Percentiles rank a stretch among this genome's conserved stretches.
Evolutionary conservation across 2,329 filamentous ascomycete genomes (phyloP).

Genomic region (Xylariaceae sp.): DNA sequence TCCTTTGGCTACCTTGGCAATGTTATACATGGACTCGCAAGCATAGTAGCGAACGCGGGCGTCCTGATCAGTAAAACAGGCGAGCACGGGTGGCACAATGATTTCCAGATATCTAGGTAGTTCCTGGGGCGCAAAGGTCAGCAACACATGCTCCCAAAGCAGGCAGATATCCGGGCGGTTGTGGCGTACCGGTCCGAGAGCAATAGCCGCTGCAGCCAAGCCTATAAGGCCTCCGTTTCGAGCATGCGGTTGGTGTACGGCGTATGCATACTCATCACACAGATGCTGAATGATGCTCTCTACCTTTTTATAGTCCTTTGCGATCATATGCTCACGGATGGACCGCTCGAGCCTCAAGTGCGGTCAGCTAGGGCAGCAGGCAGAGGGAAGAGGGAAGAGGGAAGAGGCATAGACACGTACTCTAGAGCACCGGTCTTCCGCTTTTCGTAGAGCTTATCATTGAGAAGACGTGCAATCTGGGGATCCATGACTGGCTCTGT

Average conservation of each 20-base stretch:
- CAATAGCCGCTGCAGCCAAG: slow-evolving; percentile 90
- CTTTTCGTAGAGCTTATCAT: slow-evolving; percentile 98
- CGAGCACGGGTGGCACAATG: slow-evolving; percentile 92
- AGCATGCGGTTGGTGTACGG: slow-evolving; percentile 93
- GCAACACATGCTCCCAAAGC: slow-evolving; percentile 11
- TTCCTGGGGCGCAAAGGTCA: slow-evolving; percentile 53
- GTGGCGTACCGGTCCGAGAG: slow-evolving; percentile 73
- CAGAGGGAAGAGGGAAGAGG: no score
- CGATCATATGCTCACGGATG: slow-evolving; percentile 76
- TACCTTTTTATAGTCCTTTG: slow-evolving; percentile 75
- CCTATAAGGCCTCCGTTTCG: slow-evolving; percentile 95
- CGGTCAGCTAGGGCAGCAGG: slow-evolving; percentile 11
- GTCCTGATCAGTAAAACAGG: slow-evolving; percentile 98
- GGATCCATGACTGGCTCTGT: slow-evolving; percentile 64
- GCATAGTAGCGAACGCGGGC: slow-evolving; percentile 95
- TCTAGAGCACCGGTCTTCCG: slow-evolving; percentile 94
- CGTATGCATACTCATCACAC: slow-evolving; percentile 96
- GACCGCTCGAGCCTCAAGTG: slow-evolving; percentile 75
- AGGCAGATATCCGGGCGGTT: slow-evolving; percentile 2
- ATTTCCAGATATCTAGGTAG: slow-evolving; percentile 86
- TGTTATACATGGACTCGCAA: slow-evolving; percentile 99
- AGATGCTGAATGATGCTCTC: slow-evolving; percentile 89
- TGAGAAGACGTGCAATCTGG: slow-evolving; percentile 83
- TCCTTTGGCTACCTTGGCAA: slow-evolving; percentile 97
- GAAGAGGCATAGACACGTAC: slow-evolving; percentile 48